A percentile compares a stretch with the other conserved stretches of the same genome.
These are phyloP conservation scores for Decorospora gaudefroyi DNA, from an alignment of 2,329 filamentous ascomycete genomes.

Conservation along the genomic window DNA sequence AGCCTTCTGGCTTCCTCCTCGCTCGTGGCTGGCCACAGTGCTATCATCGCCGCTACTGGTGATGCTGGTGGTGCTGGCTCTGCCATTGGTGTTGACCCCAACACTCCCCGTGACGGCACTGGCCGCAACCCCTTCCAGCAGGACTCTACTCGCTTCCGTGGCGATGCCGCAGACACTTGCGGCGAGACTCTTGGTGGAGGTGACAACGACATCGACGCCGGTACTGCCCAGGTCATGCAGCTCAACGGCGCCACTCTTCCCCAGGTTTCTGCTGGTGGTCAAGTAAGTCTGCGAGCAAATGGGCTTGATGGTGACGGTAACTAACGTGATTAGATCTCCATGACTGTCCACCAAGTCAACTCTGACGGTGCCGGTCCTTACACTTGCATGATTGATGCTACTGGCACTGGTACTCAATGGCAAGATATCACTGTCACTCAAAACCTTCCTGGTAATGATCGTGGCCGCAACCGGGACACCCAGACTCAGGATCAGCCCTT, in stretches of 20 bases:
- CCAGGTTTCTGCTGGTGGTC: slow-evolving; percentile 62
- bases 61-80: slow-evolving; percentile 59
- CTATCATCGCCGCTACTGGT: slow-evolving; percentile 63
- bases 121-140: slow-evolving; percentile 65
- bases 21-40: slow-evolving; percentile 64
- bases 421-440: slow-evolving; percentile 59
- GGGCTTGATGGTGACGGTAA: neutral
- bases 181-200: slow-evolving; percentile 64
- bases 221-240: slow-evolving; percentile 62
- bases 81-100: slow-evolving; percentile 59
- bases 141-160: slow-evolving; percentile 66
- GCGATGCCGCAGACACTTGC: slow-evolving; percentile 57
- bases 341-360: slow-evolving; percentile 71
- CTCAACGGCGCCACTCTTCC: slow-evolving; percentile 62
- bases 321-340: slow-evolving; percentile 49
- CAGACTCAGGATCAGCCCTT: slow-evolving; percentile 52
- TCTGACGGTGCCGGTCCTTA: slow-evolving; percentile 68
- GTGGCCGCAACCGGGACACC: slow-evolving; percentile 50
- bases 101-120: slow-evolving; percentile 66
- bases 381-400: slow-evolving; percentile 66
- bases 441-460: slow-evolving; percentile 58
- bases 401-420: slow-evolving; percentile 61
- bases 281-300: slow-evolving; percentile 17
- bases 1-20: slow-evolving; percentile 59
- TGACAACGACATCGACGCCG: slow-evolving; percentile 61